phyloP scores from a whole-genome alignment of 129 eudicot species.

The Glebionis coronaria region DNA sequence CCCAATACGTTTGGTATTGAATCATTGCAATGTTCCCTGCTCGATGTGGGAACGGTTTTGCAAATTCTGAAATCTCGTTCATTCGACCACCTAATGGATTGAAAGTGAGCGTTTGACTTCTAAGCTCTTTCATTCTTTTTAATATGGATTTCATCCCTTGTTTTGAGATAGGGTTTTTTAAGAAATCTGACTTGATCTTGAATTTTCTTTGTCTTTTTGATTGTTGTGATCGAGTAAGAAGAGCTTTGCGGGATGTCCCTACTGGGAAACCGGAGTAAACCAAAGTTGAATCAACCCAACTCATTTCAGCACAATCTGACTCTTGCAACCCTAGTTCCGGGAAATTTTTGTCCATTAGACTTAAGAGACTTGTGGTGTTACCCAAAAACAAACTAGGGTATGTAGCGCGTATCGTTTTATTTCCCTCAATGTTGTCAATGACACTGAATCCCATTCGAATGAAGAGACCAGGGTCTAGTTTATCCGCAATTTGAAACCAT shows the following conservation, averaged over 20 bases:
- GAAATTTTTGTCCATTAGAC: background rate
- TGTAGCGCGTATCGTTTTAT: background rate
- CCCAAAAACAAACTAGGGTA: background rate
- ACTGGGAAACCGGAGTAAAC: background rate
- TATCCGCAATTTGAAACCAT: conserved; percentile 9
- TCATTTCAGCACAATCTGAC: conserved; percentile 11
- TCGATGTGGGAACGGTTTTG: conserved; percentile 17
- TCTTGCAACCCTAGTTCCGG: conserved; percentile 11
- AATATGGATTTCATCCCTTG: conserved; percentile 1
- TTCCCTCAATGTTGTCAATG: background rate
- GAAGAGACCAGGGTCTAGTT: conserved; percentile 1
- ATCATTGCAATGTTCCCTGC: conserved; percentile 6
- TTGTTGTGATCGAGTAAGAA: background rate
- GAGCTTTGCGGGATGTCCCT: background rate
- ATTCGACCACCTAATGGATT: conserved; percentile 8
- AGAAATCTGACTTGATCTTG: conserved; percentile 9
- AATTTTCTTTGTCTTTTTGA: background rate
- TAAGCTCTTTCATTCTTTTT: conserved; percentile 7
- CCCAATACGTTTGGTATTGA: background rate
- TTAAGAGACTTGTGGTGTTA: background rate
- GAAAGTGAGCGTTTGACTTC: background rate
- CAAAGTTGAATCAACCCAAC: conserved; percentile 14
- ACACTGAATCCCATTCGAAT: background rate
- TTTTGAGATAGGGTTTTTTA: conserved; percentile 1
- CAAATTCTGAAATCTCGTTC: conserved; percentile 13